These are phyloP conservation scores for Aspergillus sp. DNA, from an alignment of 2,329 filamentous ascomycete species.

Conservation along the genomic window DNA sequence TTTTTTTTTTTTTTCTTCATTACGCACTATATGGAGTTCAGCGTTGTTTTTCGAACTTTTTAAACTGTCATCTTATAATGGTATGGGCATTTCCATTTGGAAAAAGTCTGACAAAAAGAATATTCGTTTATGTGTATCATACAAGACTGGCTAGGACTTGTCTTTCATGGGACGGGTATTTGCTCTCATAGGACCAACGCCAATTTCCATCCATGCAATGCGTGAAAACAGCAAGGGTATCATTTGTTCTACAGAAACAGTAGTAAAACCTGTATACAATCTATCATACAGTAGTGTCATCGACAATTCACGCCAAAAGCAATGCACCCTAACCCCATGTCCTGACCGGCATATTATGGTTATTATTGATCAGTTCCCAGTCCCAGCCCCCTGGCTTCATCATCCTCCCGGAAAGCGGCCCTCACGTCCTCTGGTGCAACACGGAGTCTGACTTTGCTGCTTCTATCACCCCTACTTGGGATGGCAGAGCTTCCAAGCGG, in stretches of 20 bases:
- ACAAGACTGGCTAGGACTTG: neutral
- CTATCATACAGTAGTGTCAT: neutral
- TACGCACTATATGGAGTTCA: slow-evolving; percentile 28
- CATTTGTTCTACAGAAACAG: neutral
- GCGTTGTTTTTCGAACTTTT: slow-evolving; percentile 12
- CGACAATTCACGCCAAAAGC: neutral
- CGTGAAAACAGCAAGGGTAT: neutral
- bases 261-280: neutral
- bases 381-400: slow-evolving; percentile 76
- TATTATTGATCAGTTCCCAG: slow-evolving; percentile 42
- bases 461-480: slow-evolving; percentile 69
- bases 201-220: no score
- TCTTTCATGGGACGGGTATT: no score
- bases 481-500: slow-evolving; percentile 36
- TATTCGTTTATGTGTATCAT: slow-evolving; percentile 7
- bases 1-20: slow-evolving; percentile 1
- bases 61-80: neutral
- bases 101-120: slow-evolving; percentile 5
- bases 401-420: slow-evolving; percentile 81
- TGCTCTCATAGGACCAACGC: no score
- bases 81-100: slow-evolving; percentile 3
- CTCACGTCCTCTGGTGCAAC: slow-evolving; percentile 89
- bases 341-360: no score
- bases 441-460: slow-evolving; percentile 78
- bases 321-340: neutral